These are phyloP conservation scores for Herpetomonas tarakana DNA, from an alignment of 208 protist genomes.

Conservation along the genomic window DNA sequence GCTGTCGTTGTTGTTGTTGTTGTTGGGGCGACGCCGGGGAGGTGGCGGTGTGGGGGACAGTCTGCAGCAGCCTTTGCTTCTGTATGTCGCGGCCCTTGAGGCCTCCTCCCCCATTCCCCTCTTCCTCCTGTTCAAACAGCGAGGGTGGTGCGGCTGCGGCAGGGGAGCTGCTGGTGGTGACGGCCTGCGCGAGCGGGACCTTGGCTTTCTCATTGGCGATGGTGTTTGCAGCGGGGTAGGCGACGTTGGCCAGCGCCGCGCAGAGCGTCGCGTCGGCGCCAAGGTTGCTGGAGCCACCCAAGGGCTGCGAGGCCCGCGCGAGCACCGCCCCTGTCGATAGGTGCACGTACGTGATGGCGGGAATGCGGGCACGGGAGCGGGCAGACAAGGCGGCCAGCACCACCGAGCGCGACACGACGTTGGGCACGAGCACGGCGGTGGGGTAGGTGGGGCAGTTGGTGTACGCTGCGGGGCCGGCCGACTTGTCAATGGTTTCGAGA, in stretches of 20 bases:
- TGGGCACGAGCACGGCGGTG: slow-evolving; percentile 50
- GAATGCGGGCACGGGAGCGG: slow-evolving; percentile 80
- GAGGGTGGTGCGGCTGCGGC: no score
- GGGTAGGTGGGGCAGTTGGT: slow-evolving; percentile 75
- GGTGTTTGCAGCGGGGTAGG: not conserved
- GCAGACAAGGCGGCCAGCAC: slow-evolving; percentile 49
- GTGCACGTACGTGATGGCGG: slow-evolving; percentile 80
- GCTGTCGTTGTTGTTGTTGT: no score
- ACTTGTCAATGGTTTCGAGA: slow-evolving; percentile 24
- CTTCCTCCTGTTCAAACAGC: no score
- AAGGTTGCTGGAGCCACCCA: slow-evolving; percentile 31
- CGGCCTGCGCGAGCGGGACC: slow-evolving; percentile 8
- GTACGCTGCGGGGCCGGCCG: slow-evolving; percentile 17
- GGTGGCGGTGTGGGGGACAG: no score
- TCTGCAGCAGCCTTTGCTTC: no score
- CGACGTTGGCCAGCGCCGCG: slow-evolving; percentile 35
- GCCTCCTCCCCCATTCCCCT: no score
- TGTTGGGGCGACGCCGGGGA: no score
- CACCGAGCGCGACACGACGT: slow-evolving; percentile 31
- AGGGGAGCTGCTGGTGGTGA: no score
- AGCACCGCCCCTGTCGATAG: slow-evolving; percentile 56
- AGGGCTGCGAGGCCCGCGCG: slow-evolving; percentile 82
- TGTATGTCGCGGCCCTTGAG: no score
- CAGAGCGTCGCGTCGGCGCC: slow-evolving; percentile 55
- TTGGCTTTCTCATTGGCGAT: slow-evolving; percentile 9